A percentile compares a stretch with the other conserved stretches of the same genome.
phyloP scores from a whole-genome alignment of 148 eudicot genomes.

The Vaccinium macrocarpon region DNA sequence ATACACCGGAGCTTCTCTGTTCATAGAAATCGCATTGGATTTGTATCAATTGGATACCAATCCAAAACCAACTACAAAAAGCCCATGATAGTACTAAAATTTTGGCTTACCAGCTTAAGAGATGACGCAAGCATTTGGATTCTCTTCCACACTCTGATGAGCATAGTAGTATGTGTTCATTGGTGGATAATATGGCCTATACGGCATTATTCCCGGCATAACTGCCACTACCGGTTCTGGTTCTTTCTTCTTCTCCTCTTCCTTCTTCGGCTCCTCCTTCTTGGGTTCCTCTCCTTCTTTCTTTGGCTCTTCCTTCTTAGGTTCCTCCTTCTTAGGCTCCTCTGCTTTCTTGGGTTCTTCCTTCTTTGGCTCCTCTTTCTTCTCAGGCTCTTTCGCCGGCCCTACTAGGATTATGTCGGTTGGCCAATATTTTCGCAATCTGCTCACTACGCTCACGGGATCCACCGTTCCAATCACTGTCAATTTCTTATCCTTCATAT shows the following conservation, averaged over 20 bases:
- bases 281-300: slow-evolving; percentile 40
- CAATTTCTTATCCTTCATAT: slow-evolving; percentile 49
- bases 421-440: slow-evolving; percentile 54
- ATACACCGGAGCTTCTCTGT: slow-evolving; percentile 15
- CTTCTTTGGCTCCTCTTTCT: slow-evolving; percentile 38
- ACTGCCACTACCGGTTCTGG: slow-evolving; percentile 9
- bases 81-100: background rate
- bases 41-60: slow-evolving; percentile 10
- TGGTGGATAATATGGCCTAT: slow-evolving; percentile 42
- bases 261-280: slow-evolving; percentile 34
- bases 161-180: slow-evolving; percentile 37
- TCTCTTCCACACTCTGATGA: slow-evolving; percentile 72
- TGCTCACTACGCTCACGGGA: slow-evolving; percentile 46
- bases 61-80: slow-evolving; percentile 10
- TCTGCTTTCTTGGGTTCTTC: slow-evolving; percentile 30
- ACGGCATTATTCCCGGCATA: slow-evolving; percentile 30
- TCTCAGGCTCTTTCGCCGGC: slow-evolving; percentile 57
- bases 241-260: slow-evolving; percentile 33
- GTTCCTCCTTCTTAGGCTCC: slow-evolving; percentile 31
- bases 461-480: slow-evolving; percentile 56
- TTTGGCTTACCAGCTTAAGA: slow-evolving; percentile 30
- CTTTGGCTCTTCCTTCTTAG: slow-evolving; percentile 43
- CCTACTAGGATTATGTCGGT: slow-evolving; percentile 47
- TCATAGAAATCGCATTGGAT: background rate
- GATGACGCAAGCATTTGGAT: slow-evolving; percentile 73